phyloP scores from a whole-genome alignment of 2,329 filamentous ascomycete species.

The Fusarium fujikuroi region DNA sequence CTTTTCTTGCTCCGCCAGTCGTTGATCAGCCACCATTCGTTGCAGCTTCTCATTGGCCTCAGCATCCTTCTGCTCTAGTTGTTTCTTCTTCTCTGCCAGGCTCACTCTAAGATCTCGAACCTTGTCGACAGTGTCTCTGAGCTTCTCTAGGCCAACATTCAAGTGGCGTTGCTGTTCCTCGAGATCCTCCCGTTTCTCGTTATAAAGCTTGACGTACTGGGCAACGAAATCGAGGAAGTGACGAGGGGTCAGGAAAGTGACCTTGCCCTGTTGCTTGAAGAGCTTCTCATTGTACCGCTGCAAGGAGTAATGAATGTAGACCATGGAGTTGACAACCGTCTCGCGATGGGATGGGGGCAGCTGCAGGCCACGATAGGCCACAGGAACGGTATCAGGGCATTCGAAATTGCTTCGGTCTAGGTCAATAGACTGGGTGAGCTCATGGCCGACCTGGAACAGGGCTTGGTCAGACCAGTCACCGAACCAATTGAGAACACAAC shows the following conservation, averaged over 20 bases:
- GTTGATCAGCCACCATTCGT: constrained; percentile 95
- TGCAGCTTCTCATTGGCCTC: constrained; percentile 98
- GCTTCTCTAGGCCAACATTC: constrained; percentile 97
- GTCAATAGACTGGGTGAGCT: constrained; percentile 96
- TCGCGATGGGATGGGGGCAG: constrained; percentile 92
- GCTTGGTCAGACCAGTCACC: constrained; percentile 99
- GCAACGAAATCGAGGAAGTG: constrained; percentile 99
- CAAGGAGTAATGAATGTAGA: constrained; percentile 96
- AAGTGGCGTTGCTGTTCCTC: constrained; percentile 99
- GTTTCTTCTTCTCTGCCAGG: constrained; percentile 91
- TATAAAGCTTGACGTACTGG: constrained; percentile 97
- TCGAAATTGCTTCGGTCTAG: constrained; percentile 87
- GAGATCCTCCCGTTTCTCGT: constrained; percentile 96
- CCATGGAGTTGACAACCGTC: constrained; percentile 96
- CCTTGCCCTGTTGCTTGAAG: constrained; percentile 89
- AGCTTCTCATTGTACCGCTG: constrained; percentile 89
- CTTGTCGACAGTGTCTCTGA: constrained; percentile 96
- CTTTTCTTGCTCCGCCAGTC: constrained; percentile 92
- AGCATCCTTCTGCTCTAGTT: constrained; percentile 91
- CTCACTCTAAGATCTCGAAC: constrained; percentile 91
- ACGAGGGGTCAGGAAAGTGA: constrained; percentile 92
- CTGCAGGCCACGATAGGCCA: constrained; percentile 86
- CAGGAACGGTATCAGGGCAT: constrained; percentile 90
- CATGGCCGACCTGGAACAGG: constrained; percentile 95
- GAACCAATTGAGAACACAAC: constrained; percentile 99